These are phyloP conservation scores for Fusarium napiforme DNA, from an alignment of 2,329 filamentous ascomycete genomes.

Conservation along the genomic window DNA sequence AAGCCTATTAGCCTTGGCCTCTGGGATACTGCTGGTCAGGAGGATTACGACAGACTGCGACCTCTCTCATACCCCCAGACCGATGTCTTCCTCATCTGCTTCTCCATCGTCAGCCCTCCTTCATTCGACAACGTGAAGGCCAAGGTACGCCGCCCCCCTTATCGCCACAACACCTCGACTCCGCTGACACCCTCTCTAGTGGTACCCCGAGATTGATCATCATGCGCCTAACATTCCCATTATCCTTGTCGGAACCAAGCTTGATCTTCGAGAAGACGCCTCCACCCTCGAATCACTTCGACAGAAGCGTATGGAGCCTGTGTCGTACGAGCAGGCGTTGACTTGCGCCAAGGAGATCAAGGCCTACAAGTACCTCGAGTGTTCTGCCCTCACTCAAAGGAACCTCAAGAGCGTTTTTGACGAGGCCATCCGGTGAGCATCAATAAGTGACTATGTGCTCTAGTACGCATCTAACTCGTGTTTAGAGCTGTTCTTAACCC, in stretches of 20 bases:
- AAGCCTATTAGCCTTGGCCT: constrained; percentile 96
- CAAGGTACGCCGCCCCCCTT: constrained; percentile 74
- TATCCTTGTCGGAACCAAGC: constrained; percentile 96
- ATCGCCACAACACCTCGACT: neutral
- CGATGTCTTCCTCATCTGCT: constrained; percentile 98
- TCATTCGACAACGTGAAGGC: constrained; percentile 99
- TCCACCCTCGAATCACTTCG: constrained; percentile 83
- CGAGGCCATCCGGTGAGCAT: constrained; percentile 91
- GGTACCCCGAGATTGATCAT: constrained; percentile 97
- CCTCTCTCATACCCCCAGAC: constrained; percentile 98
- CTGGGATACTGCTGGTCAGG: constrained; percentile 98
- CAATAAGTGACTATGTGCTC: constrained; percentile 16
- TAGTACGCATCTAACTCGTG: constrained; percentile 42
- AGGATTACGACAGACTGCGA: constrained; percentile 95
- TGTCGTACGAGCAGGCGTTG: constrained; percentile 92
- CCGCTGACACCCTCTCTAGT: constrained; percentile 63
- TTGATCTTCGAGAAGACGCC: constrained; percentile 91
- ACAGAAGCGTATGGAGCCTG: constrained; percentile 96
- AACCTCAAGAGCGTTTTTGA: constrained; percentile 99
- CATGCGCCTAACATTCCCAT: constrained; percentile 96
- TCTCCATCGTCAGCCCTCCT: constrained; percentile 96
- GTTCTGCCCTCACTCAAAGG: constrained; percentile 94
- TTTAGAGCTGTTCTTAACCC: constrained; percentile 77
- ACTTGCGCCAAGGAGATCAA: constrained; percentile 92
- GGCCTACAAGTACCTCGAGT: constrained; percentile 97